phyloP scores from a whole-genome alignment of 2,329 filamentous ascomycete species.

The Phaeomoniella chlamydospora region DNA sequence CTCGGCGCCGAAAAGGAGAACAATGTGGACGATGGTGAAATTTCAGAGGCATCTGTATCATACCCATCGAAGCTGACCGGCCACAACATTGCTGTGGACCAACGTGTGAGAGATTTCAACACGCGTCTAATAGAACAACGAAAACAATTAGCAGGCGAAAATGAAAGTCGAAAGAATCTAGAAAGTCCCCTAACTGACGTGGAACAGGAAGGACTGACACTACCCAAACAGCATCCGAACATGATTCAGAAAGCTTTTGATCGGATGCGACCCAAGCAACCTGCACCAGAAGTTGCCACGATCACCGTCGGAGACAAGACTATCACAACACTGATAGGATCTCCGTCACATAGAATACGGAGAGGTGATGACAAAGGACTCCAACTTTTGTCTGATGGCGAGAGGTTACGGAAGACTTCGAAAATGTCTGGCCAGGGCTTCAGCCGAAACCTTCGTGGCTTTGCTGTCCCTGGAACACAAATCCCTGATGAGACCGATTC shows the following conservation, averaged over 20 bases:
- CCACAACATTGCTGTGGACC: neutral
- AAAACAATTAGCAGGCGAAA: conserved; percentile 6
- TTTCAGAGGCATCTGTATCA: neutral
- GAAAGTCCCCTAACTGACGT: conserved; percentile 1
- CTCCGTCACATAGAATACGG: conserved; percentile 25
- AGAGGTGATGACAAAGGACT: conserved; percentile 15
- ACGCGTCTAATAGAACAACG: conserved; percentile 13
- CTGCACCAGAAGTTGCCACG: conserved; percentile 50
- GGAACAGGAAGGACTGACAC: conserved; percentile 4
- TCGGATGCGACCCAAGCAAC: conserved; percentile 48
- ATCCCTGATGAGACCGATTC: conserved; percentile 4
- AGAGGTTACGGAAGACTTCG: neutral
- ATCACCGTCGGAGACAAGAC: conserved; percentile 61
- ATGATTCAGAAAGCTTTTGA: conserved; percentile 47
- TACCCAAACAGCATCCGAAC: conserved; percentile 19
- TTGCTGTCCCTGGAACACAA: conserved; percentile 40
- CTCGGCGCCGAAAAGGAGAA: neutral
- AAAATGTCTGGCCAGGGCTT: conserved; percentile 24
- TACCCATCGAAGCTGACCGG: neutral
- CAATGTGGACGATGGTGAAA: neutral
- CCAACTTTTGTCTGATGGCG: conserved; percentile 4
- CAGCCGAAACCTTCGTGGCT: conserved; percentile 32
- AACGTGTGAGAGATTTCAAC: conserved; percentile 16
- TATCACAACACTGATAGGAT: conserved; percentile 50
- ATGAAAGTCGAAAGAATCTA: conserved; percentile 5